phyloP scores from a whole-genome alignment of 441 rosid species.

The Euphorbia celastroides region DNA sequence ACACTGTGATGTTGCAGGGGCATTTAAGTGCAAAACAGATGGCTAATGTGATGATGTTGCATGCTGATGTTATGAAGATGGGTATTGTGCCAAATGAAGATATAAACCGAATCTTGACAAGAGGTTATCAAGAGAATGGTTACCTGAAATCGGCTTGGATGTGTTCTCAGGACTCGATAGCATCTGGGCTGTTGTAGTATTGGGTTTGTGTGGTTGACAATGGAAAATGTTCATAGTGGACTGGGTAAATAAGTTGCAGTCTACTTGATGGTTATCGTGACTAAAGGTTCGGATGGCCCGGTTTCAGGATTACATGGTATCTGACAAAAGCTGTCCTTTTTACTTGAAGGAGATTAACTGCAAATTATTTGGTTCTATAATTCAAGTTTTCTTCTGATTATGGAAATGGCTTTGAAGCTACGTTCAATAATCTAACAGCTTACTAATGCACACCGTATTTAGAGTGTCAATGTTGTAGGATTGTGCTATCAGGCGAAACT shows the following conservation, averaged over 20 bases:
- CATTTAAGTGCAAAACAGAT: conserved; percentile 41
- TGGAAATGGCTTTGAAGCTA: background rate
- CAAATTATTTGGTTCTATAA: background rate
- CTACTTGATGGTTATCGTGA: background rate
- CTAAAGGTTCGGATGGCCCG: background rate
- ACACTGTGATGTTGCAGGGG: conserved; percentile 34
- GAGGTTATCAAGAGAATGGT: conserved; percentile 41
- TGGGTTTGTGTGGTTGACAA: background rate
- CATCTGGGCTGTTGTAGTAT: background rate
- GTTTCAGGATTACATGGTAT: no score
- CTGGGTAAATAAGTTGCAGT: background rate
- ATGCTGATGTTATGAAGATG: conserved; percentile 59
- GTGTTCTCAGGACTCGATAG: conserved; percentile 8
- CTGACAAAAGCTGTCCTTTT: background rate
- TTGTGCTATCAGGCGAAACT: background rate
- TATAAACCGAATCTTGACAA: conserved; percentile 28
- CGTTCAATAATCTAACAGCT: background rate
- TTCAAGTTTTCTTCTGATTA: background rate
- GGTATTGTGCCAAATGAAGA: conserved; percentile 45
- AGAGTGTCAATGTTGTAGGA: background rate
- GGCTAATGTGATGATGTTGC: conserved; percentile 52
- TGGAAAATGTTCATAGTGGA: background rate
- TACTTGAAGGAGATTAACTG: background rate
- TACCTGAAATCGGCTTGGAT: conserved; percentile 31
- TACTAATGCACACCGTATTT: background rate